Conservation (phyloP, 2,329 filamentous ascomycete genomes). For the Huntiella bhutanensis region DNA sequence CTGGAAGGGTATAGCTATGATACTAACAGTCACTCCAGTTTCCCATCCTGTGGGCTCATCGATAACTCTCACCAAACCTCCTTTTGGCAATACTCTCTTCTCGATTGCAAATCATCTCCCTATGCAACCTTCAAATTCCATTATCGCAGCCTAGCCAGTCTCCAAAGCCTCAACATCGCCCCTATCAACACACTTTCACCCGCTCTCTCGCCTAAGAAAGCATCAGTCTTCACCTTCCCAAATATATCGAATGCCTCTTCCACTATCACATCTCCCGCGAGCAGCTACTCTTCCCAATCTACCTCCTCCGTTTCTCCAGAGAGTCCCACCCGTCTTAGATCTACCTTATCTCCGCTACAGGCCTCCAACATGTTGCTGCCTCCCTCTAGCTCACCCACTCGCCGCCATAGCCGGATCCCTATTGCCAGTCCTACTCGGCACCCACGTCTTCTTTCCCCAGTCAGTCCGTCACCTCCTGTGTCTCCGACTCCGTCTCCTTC, state of each 20-base stretch:
- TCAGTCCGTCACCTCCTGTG: neutral
- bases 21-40: slow-evolving; percentile 19
- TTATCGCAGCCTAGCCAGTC: slow-evolving; percentile 32
- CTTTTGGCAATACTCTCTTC: slow-evolving; percentile 33
- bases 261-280: too few relatives aligned
- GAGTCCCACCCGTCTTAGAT: too few relatives aligned
- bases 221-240: neutral
- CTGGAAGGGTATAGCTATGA: neutral
- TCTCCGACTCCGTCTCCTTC: neutral
- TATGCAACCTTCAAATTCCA: slow-evolving; percentile 36
- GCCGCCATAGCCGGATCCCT: neutral
- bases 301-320: too few relatives aligned
- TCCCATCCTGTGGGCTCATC: slow-evolving; percentile 32
- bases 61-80: slow-evolving; percentile 29
- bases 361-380: neutral
- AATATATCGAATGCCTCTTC: too few relatives aligned
- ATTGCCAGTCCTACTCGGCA: neutral
- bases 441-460: neutral
- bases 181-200: slow-evolving; percentile 14
- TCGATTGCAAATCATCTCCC: slow-evolving; percentile 31
- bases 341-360: neutral
- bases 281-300: too few relatives aligned
- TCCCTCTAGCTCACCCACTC: neutral
- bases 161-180: slow-evolving; percentile 29
- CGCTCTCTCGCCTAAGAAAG: neutral